Conservation (phyloP, 2,329 filamentous ascomycete genomes). For the Trichoderma atrobrunneum region DNA sequence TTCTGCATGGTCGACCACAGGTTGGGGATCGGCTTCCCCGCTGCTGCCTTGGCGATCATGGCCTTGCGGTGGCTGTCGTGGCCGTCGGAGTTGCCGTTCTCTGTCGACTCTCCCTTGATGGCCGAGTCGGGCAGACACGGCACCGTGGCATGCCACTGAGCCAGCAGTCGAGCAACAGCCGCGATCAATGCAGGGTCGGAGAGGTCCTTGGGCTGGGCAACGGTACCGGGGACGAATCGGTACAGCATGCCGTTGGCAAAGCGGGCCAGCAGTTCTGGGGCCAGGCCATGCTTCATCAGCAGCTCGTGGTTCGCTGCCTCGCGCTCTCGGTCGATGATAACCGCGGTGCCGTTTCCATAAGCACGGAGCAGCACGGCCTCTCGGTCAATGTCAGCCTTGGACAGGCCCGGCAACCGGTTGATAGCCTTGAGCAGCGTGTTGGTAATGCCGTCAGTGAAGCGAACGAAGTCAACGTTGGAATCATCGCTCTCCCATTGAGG, state of each 20-base stretch:
- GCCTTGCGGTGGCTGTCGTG: conserved; percentile 36
- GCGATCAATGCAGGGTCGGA: conserved; percentile 72
- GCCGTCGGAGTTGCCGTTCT: conserved; percentile 38
- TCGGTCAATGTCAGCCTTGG: conserved; percentile 70
- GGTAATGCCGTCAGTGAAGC: conserved; percentile 97
- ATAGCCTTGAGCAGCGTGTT: conserved; percentile 85
- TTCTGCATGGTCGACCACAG: conserved; percentile 95
- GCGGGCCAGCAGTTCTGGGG: conserved; percentile 81
- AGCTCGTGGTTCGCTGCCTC: conserved; percentile 78
- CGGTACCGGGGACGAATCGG: conserved; percentile 78
- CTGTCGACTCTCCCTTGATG: conserved; percentile 22
- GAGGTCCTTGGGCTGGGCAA: conserved; percentile 78
- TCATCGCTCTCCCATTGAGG: conserved; percentile 77
- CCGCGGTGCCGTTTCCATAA: conserved; percentile 90
- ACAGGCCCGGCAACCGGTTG: conserved; percentile 64
- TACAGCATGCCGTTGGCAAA: conserved; percentile 98
- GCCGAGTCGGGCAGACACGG: conserved; percentile 50
- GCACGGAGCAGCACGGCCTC: conserved; percentile 87
- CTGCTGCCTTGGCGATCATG: conserved; percentile 52
- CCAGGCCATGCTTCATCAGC: conserved; percentile 77
- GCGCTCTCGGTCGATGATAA: conserved; percentile 94
- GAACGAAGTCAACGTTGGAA: conserved; percentile 76
- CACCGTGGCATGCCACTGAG: conserved; percentile 84
- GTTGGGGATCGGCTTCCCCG: conserved; percentile 74
- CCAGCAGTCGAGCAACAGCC: conserved; percentile 79